phyloP scores from a whole-genome alignment of 2,329 filamentous ascomycete genomes.

The Clonostachys solani region DNA sequence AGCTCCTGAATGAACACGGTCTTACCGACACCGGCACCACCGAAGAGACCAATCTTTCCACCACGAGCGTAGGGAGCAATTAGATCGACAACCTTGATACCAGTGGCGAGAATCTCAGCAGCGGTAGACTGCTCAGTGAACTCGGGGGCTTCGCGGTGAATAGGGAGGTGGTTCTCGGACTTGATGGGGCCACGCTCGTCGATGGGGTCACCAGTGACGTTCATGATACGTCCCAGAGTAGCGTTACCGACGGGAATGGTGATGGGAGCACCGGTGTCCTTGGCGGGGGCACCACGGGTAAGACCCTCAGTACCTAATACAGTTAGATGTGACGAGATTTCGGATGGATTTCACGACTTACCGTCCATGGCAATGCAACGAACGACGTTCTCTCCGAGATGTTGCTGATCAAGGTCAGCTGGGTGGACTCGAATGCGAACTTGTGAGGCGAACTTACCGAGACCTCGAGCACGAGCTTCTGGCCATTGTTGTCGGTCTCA shows the following conservation, averaged over 20 bases:
- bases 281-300: constrained; percentile 80
- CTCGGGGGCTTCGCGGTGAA: constrained; percentile 88
- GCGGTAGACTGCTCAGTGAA: constrained; percentile 96
- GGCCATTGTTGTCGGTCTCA: constrained; percentile 82
- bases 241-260: constrained; percentile 90
- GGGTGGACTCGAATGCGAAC: constrained; percentile 24
- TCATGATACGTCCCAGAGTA: constrained; percentile 98
- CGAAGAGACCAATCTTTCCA: constrained; percentile 99
- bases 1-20: constrained; percentile 99
- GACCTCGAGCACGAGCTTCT: constrained; percentile 96
- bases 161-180: constrained; percentile 79
- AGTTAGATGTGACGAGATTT: constrained; percentile 7
- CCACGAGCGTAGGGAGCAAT: constrained; percentile 99
- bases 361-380: constrained; percentile 99
- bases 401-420: constrained; percentile 64
- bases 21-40: constrained; percentile 99
- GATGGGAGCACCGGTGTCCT: constrained; percentile 92
- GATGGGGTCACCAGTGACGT: constrained; percentile 99
- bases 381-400: constrained; percentile 98
- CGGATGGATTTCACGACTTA: constrained; percentile 31
- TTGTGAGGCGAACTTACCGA: constrained; percentile 57
- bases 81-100: constrained; percentile 99
- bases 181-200: constrained; percentile 99
- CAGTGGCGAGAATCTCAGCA: constrained; percentile 95
- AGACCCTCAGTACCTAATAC: constrained; percentile 94